Evolutionary conservation across 495 filamentous ascomycete species (phyloP), one percentile per base, ranked within the genome.

Genomic region (Chaetomium fimeti): DNA sequence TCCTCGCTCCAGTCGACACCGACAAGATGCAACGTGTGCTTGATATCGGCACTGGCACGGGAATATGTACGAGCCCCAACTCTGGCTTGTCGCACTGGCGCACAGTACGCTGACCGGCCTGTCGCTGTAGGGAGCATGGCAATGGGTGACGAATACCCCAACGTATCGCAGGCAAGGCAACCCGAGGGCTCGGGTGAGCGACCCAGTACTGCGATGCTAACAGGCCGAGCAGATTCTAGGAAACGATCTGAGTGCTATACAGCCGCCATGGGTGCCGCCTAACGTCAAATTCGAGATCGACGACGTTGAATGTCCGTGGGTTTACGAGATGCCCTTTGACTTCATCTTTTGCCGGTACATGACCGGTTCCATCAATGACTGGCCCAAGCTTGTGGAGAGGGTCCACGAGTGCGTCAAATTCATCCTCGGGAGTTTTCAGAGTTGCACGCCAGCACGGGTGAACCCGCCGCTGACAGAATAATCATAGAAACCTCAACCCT

Each of bases 241-340:
- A 11, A 78, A 77, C 20, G 83, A 86, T 66, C 68, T 86, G 0
- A 81, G 79, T 60, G 76, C 83, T 7, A 81, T 80, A 24, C 83
- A 86, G 64, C 81, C 83, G 1, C 40, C 71, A 43, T 78, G 76
- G 81, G 81, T 84, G 8, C 83, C 84, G 1, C 77, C 80, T 20
- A 87, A 87, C 61, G 75, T 79, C 55, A 71, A 62, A 24, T 85
- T 85, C 68, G 68, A 81, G 40, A 75, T 85, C 58, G 82, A 83
- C 64, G 81, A 85, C 62, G 76, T 77, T 1, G 83, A 85, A 66
- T 77, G 81, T 55, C 68, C 75, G 0, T 87, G 83, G 83, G 63
- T 77, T 1, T 84, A 77, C 63, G 67, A 60, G 55, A 64, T 74
- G 20, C 69, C 74, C 22, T 86, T 84, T 68, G 79, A 84, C 71